phyloP scores from a whole-genome alignment of 2,329 filamentous ascomycete species.

The Chaetomiaceae sp. region DNA sequence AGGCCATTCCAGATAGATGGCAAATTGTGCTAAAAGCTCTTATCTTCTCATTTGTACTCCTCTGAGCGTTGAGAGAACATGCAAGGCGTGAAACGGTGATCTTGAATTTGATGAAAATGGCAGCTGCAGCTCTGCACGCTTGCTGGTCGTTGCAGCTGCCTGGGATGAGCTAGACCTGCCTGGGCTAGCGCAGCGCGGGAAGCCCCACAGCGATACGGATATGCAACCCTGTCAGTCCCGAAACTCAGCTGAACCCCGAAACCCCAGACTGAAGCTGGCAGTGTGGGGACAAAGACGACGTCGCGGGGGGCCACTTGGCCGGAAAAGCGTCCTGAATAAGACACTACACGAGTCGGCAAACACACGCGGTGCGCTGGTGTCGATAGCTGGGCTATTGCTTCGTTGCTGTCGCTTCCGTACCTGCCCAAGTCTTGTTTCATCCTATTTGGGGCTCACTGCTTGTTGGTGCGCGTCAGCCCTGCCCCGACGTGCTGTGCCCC shows the following conservation, averaged over 20 bases:
- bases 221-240: neutral
- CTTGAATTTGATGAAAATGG: neutral
- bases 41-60: too few relatives aligned
- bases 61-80: too few relatives aligned
- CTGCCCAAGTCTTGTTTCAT: too few relatives aligned
- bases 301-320: conserved; percentile 18
- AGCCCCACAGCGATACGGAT: neutral
- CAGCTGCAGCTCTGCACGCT: neutral
- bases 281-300: conserved; percentile 12
- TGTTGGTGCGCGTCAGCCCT: too few relatives aligned
- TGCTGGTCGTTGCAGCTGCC: neutral
- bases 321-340: conserved; percentile 17
- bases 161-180: neutral
- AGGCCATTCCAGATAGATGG: conserved; percentile 34
- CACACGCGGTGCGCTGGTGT: neutral
- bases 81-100: neutral
- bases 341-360: conserved; percentile 1
- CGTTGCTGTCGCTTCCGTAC: neutral
- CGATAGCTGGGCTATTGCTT: neutral
- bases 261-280: neutral
- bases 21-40: neutral
- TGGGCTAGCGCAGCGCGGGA: neutral
- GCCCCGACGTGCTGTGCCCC: too few relatives aligned
- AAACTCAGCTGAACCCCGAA: neutral
- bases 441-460: too few relatives aligned